Evolutionary conservation across 1,139 yeast genomes (phyloP).

Genomic region (Scheffersomyces segobiensis): DNA sequence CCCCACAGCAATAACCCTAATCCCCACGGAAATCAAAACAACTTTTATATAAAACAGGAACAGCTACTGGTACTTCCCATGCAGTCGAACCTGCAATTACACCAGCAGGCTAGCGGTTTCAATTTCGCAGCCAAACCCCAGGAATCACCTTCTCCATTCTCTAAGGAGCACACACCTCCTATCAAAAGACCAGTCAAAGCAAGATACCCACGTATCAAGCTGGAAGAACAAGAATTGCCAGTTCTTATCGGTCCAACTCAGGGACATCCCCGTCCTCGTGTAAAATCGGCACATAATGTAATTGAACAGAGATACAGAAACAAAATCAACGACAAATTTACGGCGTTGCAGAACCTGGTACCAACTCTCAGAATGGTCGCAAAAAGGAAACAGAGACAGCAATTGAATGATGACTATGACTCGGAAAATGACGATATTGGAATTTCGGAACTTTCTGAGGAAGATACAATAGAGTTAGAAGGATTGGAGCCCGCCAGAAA

Average conservation of each 20-base stretch:
- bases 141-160: background rate
- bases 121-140: background rate
- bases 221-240: background rate
- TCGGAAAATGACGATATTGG: slow-evolving; percentile 13
- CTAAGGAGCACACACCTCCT: background rate
- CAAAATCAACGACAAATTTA: slow-evolving; percentile 46
- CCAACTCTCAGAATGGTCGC: slow-evolving; percentile 41
- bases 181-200: background rate
- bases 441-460: slow-evolving; percentile 9
- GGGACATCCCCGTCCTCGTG: slow-evolving; percentile 13
- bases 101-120: background rate
- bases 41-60: background rate
- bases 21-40: background rate
- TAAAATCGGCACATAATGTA: slow-evolving; percentile 43
- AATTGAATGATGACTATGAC: slow-evolving; percentile 14
- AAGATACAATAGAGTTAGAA: slow-evolving; percentile 30
- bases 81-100: background rate
- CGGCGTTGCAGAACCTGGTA: slow-evolving; percentile 40
- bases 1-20: background rate
- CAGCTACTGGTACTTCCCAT: background rate
- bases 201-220: background rate
- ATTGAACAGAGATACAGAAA: slow-evolving; percentile 49
- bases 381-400: slow-evolving; percentile 17
- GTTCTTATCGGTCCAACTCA: background rate
- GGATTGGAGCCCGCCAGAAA: slow-evolving; percentile 49